Conservation (phyloP, 768 basidiomycete genomes). For the Tricholoma hemisulphureum region DNA sequence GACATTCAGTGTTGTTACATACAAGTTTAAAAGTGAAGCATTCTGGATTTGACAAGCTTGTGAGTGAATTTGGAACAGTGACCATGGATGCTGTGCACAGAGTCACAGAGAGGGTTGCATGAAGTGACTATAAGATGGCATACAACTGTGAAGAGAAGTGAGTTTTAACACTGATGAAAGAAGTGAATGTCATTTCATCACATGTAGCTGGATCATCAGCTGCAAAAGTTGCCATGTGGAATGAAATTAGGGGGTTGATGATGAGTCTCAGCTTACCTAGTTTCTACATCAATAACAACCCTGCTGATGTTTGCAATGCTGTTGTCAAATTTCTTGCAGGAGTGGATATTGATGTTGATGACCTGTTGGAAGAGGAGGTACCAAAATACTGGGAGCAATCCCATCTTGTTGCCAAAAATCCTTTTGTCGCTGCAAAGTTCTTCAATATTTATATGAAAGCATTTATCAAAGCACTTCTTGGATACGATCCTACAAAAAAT, state of each 20-base stretch:
- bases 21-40: conserved; percentile 30
- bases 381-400: conserved; percentile 21
- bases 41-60: conserved; percentile 18
- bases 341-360: conserved; percentile 33
- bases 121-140: conserved; percentile 16
- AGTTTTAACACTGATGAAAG: conserved; percentile 22
- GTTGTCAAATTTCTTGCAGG: conserved; percentile 39
- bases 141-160: conserved; percentile 25
- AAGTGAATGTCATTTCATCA: conserved; percentile 18
- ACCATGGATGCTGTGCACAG: conserved; percentile 64
- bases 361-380: conserved; percentile 23
- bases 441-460: conserved; percentile 30
- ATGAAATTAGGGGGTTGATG: conserved; percentile 38
- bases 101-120: conserved; percentile 20
- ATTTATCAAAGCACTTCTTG: conserved; percentile 27
- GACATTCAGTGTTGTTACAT: conserved; percentile 27
- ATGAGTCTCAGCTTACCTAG: conserved; percentile 34
- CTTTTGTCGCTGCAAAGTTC: conserved; percentile 30
- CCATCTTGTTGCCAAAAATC: conserved; percentile 21
- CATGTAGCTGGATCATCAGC: conserved; percentile 32
- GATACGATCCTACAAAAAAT: conserved; percentile 9
- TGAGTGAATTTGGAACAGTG: conserved; percentile 35
- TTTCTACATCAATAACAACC: conserved; percentile 47
- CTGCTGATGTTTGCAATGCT: conserved; percentile 40
- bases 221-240: conserved; percentile 25